These are phyloP conservation scores for Penicillium mononematosum DNA, from an alignment of 495 filamentous ascomycete genomes.

Conservation along the genomic window DNA sequence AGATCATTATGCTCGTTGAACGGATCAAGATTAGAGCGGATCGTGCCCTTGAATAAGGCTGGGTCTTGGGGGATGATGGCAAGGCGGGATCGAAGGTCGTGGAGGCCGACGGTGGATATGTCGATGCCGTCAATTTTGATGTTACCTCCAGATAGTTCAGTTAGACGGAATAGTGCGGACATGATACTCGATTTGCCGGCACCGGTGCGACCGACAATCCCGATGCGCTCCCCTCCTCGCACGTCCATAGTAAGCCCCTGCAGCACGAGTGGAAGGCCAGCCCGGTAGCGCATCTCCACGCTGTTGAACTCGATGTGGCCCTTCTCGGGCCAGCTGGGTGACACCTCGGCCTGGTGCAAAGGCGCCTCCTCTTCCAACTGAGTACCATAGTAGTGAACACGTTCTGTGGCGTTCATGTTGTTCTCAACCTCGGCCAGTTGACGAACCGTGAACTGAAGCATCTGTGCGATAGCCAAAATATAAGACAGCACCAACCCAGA, in stretches of 20 bases:
- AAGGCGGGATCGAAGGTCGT: slow-evolving; percentile 81
- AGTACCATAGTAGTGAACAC: slow-evolving; percentile 88
- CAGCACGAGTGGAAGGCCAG: slow-evolving; percentile 78
- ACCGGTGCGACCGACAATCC: slow-evolving; percentile 89
- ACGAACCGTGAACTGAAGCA: slow-evolving; percentile 92
- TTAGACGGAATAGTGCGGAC: slow-evolving; percentile 86
- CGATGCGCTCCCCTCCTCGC: slow-evolving; percentile 81
- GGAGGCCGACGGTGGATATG: slow-evolving; percentile 78
- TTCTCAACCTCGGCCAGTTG: slow-evolving; percentile 97
- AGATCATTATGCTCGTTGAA: slow-evolving; percentile 86
- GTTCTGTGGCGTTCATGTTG: slow-evolving; percentile 94
- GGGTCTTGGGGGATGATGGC: slow-evolving; percentile 97
- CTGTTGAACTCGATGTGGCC: slow-evolving; percentile 83
- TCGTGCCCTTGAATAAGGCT: slow-evolving; percentile 88
- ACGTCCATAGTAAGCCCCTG: slow-evolving; percentile 76
- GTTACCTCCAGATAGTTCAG: slow-evolving; percentile 76
- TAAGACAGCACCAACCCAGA: slow-evolving; percentile 87
- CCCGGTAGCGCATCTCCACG: slow-evolving; percentile 89
- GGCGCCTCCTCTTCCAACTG: slow-evolving; percentile 86
- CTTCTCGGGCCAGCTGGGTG: slow-evolving; percentile 73
- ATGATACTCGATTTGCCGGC: slow-evolving; percentile 96
- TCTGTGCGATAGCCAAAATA: slow-evolving; percentile 90
- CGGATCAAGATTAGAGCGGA: slow-evolving; percentile 88
- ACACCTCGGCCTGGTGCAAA: slow-evolving; percentile 64
- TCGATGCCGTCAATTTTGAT: slow-evolving; percentile 91